Base-by-base conservation (phyloP, 2,329 filamentous ascomycete genomes). In the Bipolaris bicolor region DNA sequence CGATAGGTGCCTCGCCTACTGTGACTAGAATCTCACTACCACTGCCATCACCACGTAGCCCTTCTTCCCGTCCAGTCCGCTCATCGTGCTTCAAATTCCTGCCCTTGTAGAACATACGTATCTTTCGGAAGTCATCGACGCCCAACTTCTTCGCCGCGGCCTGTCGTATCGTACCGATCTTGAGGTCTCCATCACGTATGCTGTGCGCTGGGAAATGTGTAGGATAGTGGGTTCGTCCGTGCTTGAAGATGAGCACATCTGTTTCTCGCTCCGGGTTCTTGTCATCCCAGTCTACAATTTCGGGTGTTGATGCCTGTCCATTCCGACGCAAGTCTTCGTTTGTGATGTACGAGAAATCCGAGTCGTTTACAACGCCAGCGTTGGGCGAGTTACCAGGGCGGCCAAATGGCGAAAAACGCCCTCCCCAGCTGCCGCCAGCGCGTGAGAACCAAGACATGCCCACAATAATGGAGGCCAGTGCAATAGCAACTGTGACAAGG, bases 321-420 rank as follows among this genome's bases (percentile, higher is more conserved):
- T 75, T 74, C 71, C 76, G 63, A 82, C 66, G 63, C 37, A 92
- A 76, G 68, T 93, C 90, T 68, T 90, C 86, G 26, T 88, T 87
- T n/a, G 90, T 92, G 71, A 93, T 92, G 79, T 94, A 93, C 72
- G 86, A 89, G 75, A 88, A 94, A 78, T 93, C 90, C 33, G 88
- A 85, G 65, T 92, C 89, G 66, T 86, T 90, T 58, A 93, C 87
- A 63, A 87, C 83, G 31, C 87, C 73, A 15, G 72, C 66, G 50
- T 66, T 70, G 20, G 66, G 74, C 59, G 62, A 75, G 59, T 57
- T 75, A 69, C 68, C 64, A 18, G 75, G 75, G 45, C 81, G 79
- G 13, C 79, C 78, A 64, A 83, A 82, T 15, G 81, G 81, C 22
- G 79, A 81, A 70, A 82, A 81, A 60, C 79, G 78, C 34, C 80